Evolutionary conservation across 169 alveolate genomes (phyloP).

Genomic region (Cardiosporidium cionae): DNA sequence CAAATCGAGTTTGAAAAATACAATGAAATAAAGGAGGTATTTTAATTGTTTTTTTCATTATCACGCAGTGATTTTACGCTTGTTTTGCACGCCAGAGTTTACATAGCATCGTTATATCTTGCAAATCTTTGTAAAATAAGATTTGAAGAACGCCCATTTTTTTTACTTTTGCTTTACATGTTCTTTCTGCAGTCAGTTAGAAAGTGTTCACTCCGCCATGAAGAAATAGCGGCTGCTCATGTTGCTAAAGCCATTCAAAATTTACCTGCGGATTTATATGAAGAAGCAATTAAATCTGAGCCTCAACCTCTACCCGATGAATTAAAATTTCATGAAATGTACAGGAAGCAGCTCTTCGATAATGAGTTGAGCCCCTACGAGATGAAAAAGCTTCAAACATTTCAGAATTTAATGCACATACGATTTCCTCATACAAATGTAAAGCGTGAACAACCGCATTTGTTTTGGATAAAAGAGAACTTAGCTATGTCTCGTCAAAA

Average conservation of each 20-base stretch:
- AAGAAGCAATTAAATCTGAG: slow-evolving; percentile 3
- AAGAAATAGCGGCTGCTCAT: background rate
- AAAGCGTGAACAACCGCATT: background rate
- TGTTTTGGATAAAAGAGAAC: slow-evolving; percentile 5
- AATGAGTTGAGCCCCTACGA: background rate
- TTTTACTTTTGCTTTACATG: too few relatives aligned
- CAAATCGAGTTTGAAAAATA: background rate
- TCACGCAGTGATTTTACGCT: too few relatives aligned
- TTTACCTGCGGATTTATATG: background rate
- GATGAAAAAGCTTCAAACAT: slow-evolving; percentile 1
- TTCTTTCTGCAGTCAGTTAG: too few relatives aligned
- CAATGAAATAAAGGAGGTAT: background rate
- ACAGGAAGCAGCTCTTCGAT: background rate
- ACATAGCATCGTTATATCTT: too few relatives aligned
- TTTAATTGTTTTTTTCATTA: too few relatives aligned
- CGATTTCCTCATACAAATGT: slow-evolving; percentile 2
- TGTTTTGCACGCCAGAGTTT: too few relatives aligned
- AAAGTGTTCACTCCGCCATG: background rate
- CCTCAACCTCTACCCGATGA: background rate
- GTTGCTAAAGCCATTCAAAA: background rate
- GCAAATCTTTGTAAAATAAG: too few relatives aligned
- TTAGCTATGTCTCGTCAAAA: background rate
- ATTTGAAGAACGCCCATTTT: too few relatives aligned
- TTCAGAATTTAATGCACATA: slow-evolving; percentile 14
- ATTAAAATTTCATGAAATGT: background rate